These are phyloP conservation scores for Chlorella sorokiniana DNA, from an alignment of 139 green algal species.

Conservation along the genomic window DNA sequence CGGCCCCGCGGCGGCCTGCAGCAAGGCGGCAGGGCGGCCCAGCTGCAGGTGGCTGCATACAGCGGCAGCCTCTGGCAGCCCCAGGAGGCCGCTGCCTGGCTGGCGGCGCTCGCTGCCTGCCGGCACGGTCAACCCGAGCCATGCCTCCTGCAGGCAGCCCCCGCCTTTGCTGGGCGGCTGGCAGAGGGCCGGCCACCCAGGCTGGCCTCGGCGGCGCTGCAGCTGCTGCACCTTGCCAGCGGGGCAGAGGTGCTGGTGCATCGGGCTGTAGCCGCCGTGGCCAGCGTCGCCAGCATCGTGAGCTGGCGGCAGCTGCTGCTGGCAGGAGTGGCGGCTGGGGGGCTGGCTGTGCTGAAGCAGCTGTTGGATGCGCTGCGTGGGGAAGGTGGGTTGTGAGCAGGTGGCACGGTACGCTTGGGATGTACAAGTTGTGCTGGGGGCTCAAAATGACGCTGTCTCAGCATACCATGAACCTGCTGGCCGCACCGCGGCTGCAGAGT, in stretches of 20 bases:
- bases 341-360: background rate
- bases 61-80: background rate
- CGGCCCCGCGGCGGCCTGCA: background rate
- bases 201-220: background rate
- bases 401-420: background rate
- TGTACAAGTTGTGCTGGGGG: background rate
- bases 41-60: background rate
- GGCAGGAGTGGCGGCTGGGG: background rate
- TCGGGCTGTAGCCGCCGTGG: no score
- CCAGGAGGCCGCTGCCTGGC: background rate
- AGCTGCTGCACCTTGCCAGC: background rate
- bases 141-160: background rate
- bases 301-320: background rate
- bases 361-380: conserved; percentile 5
- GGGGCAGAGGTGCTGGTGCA: background rate
- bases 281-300: background rate
- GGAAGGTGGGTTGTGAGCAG: background rate
- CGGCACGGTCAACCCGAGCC: background rate
- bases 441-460: no score
- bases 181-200: background rate
- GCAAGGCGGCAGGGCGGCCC: background rate
- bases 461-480: no score
- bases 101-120: background rate
- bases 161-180: background rate
- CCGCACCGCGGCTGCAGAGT: no score